Conservation (phyloP, 2,329 filamentous ascomycete species). For the Trichothecium roseum region DNA sequence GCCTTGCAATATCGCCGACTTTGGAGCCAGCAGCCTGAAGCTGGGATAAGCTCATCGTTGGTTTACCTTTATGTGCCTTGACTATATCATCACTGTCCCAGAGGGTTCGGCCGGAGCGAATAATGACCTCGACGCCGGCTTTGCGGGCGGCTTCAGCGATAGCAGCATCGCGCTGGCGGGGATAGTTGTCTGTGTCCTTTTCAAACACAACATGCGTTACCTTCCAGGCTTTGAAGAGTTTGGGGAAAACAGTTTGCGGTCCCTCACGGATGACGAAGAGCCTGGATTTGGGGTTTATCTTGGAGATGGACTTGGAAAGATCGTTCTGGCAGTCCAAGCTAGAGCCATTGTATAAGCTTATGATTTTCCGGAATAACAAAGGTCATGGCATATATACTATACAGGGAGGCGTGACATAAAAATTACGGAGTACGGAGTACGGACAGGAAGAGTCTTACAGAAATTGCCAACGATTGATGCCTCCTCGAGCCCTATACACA, state of each 20-base stretch:
- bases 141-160: slow-evolving; percentile 49
- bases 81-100: slow-evolving; percentile 67
- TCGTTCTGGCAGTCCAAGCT: slow-evolving; percentile 65
- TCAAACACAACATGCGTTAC: slow-evolving; percentile 72
- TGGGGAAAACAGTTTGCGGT: slow-evolving; percentile 60
- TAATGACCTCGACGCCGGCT: slow-evolving; percentile 59
- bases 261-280: slow-evolving; percentile 63
- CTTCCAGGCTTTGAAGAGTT: slow-evolving; percentile 63
- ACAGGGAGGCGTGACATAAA: neutral
- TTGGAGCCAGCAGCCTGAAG: slow-evolving; percentile 53
- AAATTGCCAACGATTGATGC: slow-evolving; percentile 66
- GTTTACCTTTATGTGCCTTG: slow-evolving; percentile 52
- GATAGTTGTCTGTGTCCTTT: slow-evolving; percentile 69
- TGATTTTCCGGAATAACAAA: no score
- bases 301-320: slow-evolving; percentile 55
- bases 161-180: slow-evolving; percentile 48
- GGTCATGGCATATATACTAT: neutral
- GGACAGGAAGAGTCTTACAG: slow-evolving; percentile 26
- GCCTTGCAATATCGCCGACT: slow-evolving; percentile 49
- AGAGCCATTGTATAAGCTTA: neutral
- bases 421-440: no score
- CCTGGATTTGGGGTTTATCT: slow-evolving; percentile 60
- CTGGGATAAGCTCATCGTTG: slow-evolving; percentile 65
- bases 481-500: slow-evolving; percentile 60
- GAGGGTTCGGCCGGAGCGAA: slow-evolving; percentile 54